Conservation (phyloP, 768 basidiomycete genomes). For the Mycena capillaripes region DNA sequence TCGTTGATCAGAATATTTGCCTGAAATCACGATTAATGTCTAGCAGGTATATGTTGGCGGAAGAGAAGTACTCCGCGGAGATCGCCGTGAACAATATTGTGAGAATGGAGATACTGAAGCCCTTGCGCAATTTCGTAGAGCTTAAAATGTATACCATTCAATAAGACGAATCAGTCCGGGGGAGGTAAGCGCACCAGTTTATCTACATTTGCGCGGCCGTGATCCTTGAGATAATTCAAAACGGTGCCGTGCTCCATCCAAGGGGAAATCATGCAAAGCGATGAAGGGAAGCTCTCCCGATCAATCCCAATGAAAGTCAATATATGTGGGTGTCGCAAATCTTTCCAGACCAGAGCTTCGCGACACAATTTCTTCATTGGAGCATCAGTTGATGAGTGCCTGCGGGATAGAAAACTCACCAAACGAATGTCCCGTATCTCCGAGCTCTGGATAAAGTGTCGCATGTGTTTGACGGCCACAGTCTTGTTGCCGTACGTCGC, state of each 20-base stretch:
- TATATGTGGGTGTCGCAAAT: conserved; percentile 46
- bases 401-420: background rate
- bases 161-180: background rate
- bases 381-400: background rate
- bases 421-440: conserved; percentile 19
- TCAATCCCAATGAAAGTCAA: conserved; percentile 48
- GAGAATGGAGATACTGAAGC: conserved; percentile 40
- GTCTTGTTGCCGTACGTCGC: conserved; percentile 18
- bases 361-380: conserved; percentile 41
- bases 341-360: conserved; percentile 47
- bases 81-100: conserved; percentile 38
- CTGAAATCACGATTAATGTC: conserved; percentile 14
- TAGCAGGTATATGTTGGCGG: background rate
- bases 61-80: conserved; percentile 32
- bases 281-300: conserved; percentile 38
- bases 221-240: conserved; percentile 36
- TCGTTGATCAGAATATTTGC: conserved; percentile 50
- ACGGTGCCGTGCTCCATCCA: conserved; percentile 47
- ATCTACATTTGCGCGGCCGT: conserved; percentile 39
- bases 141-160: conserved; percentile 8
- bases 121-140: conserved; percentile 39
- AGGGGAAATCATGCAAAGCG: conserved; percentile 45
- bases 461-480: conserved; percentile 21
- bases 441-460: conserved; percentile 4
- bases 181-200: conserved; percentile 24